These are phyloP conservation scores for Sophora flavescens DNA, from an alignment of 306 rosid genomes.

Conservation along the genomic window DNA sequence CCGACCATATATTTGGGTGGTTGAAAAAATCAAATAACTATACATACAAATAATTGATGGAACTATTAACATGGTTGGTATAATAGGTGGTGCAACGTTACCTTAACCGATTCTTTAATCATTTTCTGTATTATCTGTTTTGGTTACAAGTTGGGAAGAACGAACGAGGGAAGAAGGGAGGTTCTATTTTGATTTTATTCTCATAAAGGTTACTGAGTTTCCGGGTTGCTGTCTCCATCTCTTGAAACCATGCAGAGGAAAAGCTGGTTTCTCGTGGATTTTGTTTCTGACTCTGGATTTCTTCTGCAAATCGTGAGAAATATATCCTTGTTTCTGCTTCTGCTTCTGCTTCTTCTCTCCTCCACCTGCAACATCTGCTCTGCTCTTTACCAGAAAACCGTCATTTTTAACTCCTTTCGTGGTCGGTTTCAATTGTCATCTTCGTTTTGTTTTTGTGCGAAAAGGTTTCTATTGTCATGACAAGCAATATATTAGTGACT, in stretches of 20 bases:
- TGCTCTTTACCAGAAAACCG: conserved; percentile 42
- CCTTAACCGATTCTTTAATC: no score
- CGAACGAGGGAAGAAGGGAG: no score
- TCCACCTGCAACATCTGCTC: background rate
- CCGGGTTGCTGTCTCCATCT: conserved; percentile 42
- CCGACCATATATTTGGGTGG: no score
- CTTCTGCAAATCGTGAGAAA: conserved; percentile 48
- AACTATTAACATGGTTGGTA: no score
- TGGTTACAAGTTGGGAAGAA: no score
- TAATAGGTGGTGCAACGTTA: no score
- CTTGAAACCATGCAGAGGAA: conserved; percentile 32
- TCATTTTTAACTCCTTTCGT: conserved; percentile 42
- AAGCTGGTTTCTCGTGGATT: conserved; percentile 43
- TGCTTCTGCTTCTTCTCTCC: background rate
- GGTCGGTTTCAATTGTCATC: conserved; percentile 13
- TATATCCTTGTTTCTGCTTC: conserved; percentile 14
- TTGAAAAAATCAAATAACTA: no score
- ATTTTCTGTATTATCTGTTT: no score
- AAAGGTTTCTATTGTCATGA: conserved; percentile 39
- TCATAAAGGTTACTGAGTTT: conserved; percentile 36
- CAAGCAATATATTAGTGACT: background rate
- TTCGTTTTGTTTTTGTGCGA: background rate
- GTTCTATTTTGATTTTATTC: conserved; percentile 19
- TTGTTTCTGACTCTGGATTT: conserved; percentile 44
- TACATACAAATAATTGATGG: no score